Evolutionary conservation across 352 stramenopile genomes (phyloP), one percentile per base, ranked within the genome.

Genomic region (Globisporangium barbulae): DNA sequence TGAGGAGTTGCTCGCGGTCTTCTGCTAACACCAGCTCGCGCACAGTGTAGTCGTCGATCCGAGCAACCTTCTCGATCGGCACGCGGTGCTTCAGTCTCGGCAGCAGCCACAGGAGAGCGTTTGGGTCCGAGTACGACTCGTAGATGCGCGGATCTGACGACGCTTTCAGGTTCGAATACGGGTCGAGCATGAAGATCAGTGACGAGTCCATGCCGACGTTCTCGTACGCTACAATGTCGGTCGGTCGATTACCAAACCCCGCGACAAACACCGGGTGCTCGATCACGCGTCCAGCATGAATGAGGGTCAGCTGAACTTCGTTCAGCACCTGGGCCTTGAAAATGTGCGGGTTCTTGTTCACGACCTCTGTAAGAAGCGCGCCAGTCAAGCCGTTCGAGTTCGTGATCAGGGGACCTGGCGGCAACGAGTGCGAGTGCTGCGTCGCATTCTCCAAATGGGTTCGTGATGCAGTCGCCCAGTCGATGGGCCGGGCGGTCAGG

Each of bases 271-370:
- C 81, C 1, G 85, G 85, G 44, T 91, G 83, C 62, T 91, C 79
- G 6, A 73, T 78, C 22, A 85, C 59, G 52, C 85, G 83, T 9
- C 85, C 85, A 31, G 81, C 85, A 49, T 91, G 78, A 63, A 94
- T 94, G 33, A 91, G 75, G 10, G 81, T 90, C 12, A 93, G 70
- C 69, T 93, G 83, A 42, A 94, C 75, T 71, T 91, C 79, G 60
- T 93, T 92, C 31, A 94, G 61, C 50, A 94, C 83, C 59, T 90
- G 78, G 10, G 81, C 78, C 63, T 94, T 94, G 68, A 94, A 94
- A 30, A 94, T 52, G 56, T 94, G 75, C 15, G 85, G 85, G 58
- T 87, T 94, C 65, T 91, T 93, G 67, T 94, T 92, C 35, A 93
- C 81, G n/a, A 93, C 85, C 60, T 94, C 85, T 3, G 85, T 94